phyloP scores from a whole-genome alignment of 306 rosid genomes.

The Dicorynia guianensis region DNA sequence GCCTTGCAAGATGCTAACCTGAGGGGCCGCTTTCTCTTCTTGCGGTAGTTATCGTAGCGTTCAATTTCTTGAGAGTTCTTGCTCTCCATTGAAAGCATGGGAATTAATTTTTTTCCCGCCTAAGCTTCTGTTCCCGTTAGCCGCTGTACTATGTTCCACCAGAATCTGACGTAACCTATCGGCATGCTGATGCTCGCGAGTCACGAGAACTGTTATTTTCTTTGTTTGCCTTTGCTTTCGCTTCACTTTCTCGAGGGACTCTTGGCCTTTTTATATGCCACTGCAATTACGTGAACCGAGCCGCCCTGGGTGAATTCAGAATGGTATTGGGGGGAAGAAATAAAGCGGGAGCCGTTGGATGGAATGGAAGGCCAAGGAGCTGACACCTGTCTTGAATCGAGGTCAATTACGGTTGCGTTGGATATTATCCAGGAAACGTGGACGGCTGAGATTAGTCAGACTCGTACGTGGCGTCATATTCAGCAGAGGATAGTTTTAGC shows the following conservation, averaged over 20 bases:
- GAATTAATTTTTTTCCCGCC: not conserved
- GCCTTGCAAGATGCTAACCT: not conserved
- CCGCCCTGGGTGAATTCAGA: not conserved
- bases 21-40: constrained; percentile 40
- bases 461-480: constrained; percentile 40
- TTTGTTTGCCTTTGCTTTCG: not conserved
- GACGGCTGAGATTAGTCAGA: constrained; percentile 12
- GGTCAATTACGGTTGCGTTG: not conserved
- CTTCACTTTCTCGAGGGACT: too few species aligned
- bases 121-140: not conserved
- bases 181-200: not conserved
- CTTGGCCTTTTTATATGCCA: not conserved
- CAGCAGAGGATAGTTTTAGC: constrained; percentile 8
- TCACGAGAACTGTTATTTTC: not conserved
- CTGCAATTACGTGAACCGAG: not conserved
- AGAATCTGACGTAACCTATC: not conserved
- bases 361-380: not conserved
- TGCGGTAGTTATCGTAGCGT: not conserved
- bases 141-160: not conserved
- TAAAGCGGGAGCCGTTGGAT: constrained; percentile 13
- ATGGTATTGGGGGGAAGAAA: not conserved
- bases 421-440: constrained; percentile 30
- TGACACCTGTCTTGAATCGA: constrained; percentile 33
- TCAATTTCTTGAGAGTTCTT: constrained; percentile 32
- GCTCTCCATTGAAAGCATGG: constrained; percentile 24